Evolutionary conservation across 1,284 basidiomycete species (phyloP), one percentile per base, ranked within the genome.

Genomic region (Cryptococcus sp.): DNA sequence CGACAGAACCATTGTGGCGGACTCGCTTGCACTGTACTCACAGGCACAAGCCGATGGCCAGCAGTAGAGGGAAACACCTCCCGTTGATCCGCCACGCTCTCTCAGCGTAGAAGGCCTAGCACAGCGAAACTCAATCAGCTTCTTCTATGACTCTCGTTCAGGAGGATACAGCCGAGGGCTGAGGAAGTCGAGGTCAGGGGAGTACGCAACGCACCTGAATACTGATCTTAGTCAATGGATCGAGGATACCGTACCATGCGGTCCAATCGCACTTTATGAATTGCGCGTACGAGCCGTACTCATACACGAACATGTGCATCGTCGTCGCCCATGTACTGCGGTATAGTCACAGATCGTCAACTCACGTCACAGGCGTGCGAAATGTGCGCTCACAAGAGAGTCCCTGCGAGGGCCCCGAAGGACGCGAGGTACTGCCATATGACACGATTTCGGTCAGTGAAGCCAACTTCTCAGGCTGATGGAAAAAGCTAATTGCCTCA

Each of bases 31-130:
- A 3, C n/a, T 16, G 19, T 5, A 11, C 47, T 17, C 23, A 50
- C 54, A 62, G 44, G 35, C 56, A 58, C n/a, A 56, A 23, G 5
- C 49, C 51, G 25, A 62, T 58, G 22, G 54, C 22, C 11, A 56
- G 17, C 4, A 59, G 41, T 42, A 62, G 50, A 3, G 38, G 19
- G 7, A 47, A 19, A 22, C 53, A 56, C 20, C 61, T 23, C 15
- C 54, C 53, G 19, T 62, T 59, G 31, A 62, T 54, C 22, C 61
- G 50, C 57, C 61, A 62, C 16, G 61, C 61, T 54, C 61, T 47
- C 50, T 62, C 61, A 22, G 54, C 61, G 39, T 62, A 62, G 48
- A 62, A 59, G 19, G 52, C 46, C 61, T 59, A 20, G 23, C 20
- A 16, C 15, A 6, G 2, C 42, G 23, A 11, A 51, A 15, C 40